Percentiles rank a stretch among this genome's conserved stretches.
These are phyloP conservation scores for Sporobolomyces phaffii DNA, from an alignment of 768 basidiomycete species.

Conservation along the genomic window DNA sequence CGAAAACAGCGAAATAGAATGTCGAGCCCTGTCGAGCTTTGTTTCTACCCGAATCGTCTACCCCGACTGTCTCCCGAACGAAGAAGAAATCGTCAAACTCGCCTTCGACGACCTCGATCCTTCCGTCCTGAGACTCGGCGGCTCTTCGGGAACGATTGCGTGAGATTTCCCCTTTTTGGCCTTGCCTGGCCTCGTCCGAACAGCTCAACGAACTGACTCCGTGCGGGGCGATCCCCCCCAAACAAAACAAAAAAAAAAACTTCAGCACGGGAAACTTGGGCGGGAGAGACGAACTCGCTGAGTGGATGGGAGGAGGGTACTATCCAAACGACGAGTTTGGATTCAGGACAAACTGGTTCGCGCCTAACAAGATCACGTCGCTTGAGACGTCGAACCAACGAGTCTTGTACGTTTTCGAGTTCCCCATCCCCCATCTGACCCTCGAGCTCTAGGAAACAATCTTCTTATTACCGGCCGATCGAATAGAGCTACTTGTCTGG, in stretches of 20 bases:
- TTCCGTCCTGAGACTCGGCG: constrained; percentile 9
- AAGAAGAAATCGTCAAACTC: constrained; percentile 26
- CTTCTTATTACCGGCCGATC: too few relatives aligned
- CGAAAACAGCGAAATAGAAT: neutral
- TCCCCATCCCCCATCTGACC: too few relatives aligned
- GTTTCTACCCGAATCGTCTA: neutral
- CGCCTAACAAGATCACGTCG: constrained; percentile 19
- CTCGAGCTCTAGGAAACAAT: too few relatives aligned
- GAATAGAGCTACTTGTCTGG: constrained; percentile 32
- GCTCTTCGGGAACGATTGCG: constrained; percentile 22
- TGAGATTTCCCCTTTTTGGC: neutral
- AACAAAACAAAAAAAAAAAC: neutral
- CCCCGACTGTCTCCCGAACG: constrained; percentile 30
- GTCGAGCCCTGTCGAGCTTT: neutral
- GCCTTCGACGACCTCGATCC: constrained; percentile 20
- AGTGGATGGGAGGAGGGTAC: neutral
- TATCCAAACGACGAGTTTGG: constrained; percentile 37
- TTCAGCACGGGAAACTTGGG: constrained; percentile 14
- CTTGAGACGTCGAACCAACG: constrained; percentile 7
- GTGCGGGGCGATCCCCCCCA: too few relatives aligned
- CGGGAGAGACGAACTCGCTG: neutral
- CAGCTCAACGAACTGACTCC: too few relatives aligned
- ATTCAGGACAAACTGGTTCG: constrained; percentile 26
- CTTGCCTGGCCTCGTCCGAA: too few relatives aligned
- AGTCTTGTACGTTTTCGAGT: constrained; percentile 11